A percentile compares a stretch with the other conserved stretches of the same genome.
These are phyloP conservation scores for Solanum okadae DNA, from an alignment of 257 asterid genomes.

Conservation along the genomic window DNA sequence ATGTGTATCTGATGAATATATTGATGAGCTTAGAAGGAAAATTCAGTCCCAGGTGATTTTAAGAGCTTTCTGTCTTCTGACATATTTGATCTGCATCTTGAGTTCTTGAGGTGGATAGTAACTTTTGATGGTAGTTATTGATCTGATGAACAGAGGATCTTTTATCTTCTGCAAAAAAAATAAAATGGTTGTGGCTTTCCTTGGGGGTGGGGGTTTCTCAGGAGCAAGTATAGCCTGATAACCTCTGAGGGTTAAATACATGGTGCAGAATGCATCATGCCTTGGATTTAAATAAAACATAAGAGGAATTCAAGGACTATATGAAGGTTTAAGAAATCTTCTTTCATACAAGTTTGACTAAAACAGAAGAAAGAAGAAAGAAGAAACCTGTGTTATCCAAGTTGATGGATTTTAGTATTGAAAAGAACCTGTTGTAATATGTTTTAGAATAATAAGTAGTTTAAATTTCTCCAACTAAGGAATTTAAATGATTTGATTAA, in stretches of 20 bases:
- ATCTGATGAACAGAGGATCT: not conserved
- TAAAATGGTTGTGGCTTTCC: not conserved
- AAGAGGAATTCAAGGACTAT: not conserved
- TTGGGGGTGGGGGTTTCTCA: not conserved
- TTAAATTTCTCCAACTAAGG: not conserved
- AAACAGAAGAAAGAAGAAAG: not conserved
- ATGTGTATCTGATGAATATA: slow-evolving; percentile 41
- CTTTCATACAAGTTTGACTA: not conserved
- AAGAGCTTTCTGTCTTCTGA: not conserved
- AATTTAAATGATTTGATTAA: not conserved
- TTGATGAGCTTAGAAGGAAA: slow-evolving; percentile 60
- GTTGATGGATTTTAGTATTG: not conserved
- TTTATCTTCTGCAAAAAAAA: not conserved
- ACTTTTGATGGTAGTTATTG: not conserved
- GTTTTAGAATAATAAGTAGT: not conserved
- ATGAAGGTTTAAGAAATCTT: not conserved
- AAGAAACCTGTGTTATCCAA: not conserved
- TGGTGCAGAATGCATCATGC: not conserved
- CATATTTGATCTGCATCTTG: not conserved
- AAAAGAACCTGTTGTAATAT: not conserved
- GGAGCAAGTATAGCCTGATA: not conserved
- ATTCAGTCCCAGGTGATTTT: slow-evolving; percentile 67
- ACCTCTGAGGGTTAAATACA: not conserved
- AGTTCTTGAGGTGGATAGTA: not conserved
- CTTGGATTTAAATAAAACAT: not conserved